phyloP scores from a whole-genome alignment of 2,329 filamentous ascomycete genomes.

The Neofusicoccum ribis region DNA sequence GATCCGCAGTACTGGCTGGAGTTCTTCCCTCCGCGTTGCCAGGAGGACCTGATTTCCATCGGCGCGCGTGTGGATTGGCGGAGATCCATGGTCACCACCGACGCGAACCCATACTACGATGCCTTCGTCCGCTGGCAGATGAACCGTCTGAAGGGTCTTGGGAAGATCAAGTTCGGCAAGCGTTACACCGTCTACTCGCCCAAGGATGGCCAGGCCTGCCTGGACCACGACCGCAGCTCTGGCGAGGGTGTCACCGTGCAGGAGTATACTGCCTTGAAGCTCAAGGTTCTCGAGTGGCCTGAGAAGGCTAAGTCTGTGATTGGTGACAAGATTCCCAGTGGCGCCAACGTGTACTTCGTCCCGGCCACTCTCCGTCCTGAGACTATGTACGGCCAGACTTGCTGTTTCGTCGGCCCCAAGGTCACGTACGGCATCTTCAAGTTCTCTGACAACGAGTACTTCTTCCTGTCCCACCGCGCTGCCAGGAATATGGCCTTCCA shows the following conservation, averaged over 20 bases:
- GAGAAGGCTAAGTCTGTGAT: conserved; percentile 70
- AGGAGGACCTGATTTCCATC: conserved; percentile 77
- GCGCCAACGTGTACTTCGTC: conserved; percentile 81
- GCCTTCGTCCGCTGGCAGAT: conserved; percentile 97
- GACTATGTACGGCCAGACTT: conserved; percentile 98
- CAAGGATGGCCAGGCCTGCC: conserved; percentile 83
- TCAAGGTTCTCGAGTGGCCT: conserved; percentile 88
- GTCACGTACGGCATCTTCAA: conserved; percentile 89
- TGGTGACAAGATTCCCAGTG: conserved; percentile 74
- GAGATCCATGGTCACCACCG: conserved; percentile 88
- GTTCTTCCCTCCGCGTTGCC: conserved; percentile 82
- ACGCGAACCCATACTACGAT: conserved; percentile 96
- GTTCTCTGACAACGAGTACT: conserved; percentile 67
- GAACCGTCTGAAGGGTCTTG: conserved; percentile 82
- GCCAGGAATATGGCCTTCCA: conserved; percentile 98
- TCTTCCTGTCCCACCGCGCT: conserved; percentile 75
- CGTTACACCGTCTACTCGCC: conserved; percentile 91
- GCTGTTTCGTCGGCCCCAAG: conserved; percentile 90
- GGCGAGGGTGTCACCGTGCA: conserved; percentile 83
- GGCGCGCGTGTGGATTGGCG: conserved; percentile 92
- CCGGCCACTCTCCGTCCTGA: conserved; percentile 91
- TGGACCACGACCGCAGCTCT: conserved; percentile 81
- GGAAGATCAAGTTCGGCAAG: conserved; percentile 93
- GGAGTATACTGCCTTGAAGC: conserved; percentile 90
- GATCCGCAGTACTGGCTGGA: conserved; percentile 91